These are phyloP conservation scores for Coemansia sp. DNA, from an alignment of 192 early-diverging fungal species.

Conservation along the genomic window DNA sequence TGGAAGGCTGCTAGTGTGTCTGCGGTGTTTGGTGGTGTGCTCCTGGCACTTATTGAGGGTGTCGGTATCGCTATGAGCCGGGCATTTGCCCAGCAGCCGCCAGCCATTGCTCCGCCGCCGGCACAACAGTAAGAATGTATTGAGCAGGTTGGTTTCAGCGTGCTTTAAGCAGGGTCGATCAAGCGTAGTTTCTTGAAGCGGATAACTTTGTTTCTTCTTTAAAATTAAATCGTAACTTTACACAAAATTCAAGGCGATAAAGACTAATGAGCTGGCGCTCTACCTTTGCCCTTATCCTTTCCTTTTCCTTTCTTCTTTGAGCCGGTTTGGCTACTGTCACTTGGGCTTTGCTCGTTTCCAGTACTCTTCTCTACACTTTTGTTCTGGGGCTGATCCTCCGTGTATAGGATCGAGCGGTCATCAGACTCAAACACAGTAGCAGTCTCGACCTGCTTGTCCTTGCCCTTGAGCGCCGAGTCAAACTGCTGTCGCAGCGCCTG, in stretches of 20 bases:
- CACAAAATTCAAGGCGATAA: background rate
- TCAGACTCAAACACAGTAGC: background rate
- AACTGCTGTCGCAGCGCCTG: constrained; percentile 78
- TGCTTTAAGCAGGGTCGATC: background rate
- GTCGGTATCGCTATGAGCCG: constrained; percentile 77
- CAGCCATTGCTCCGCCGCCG: constrained; percentile 47
- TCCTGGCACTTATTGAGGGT: constrained; percentile 96
- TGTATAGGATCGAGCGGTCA: too few relatives aligned
- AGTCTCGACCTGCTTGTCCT: constrained; percentile 8
- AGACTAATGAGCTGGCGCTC: constrained; percentile 25
- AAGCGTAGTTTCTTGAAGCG: too few relatives aligned
- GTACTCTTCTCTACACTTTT: background rate
- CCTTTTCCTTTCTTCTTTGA: background rate
- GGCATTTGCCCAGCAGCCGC: constrained; percentile 62
- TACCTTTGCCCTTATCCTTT: constrained; percentile 34
- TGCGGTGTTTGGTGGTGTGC: constrained; percentile 88
- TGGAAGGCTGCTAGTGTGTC: constrained; percentile 74
- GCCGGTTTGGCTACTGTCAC: background rate
- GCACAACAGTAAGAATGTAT: constrained; percentile 13
- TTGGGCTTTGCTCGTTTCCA: background rate
- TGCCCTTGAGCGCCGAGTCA: constrained; percentile 52
- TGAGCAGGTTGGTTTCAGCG: too few relatives aligned
- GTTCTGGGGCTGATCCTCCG: background rate
- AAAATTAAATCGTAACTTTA: too few relatives aligned
- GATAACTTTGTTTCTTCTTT: too few relatives aligned